phyloP scores from a whole-genome alignment of 768 basidiomycete genomes.

The Pleurotus platypus region DNA sequence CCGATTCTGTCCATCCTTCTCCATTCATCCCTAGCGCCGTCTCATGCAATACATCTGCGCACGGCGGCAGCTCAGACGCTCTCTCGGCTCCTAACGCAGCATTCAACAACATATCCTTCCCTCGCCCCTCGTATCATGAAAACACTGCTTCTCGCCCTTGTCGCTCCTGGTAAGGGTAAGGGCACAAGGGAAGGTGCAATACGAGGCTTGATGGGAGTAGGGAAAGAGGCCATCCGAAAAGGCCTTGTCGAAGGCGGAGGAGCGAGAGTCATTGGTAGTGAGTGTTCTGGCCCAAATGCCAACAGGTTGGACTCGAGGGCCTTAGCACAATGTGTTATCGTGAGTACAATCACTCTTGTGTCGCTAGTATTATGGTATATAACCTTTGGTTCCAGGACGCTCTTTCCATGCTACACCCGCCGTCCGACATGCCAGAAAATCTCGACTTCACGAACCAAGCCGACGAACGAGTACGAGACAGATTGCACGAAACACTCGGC shows the following conservation, averaged over 20 bases:
- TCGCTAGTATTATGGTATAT: too few relatives aligned
- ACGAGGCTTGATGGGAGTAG: constrained; percentile 80
- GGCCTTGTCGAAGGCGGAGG: constrained; percentile 81
- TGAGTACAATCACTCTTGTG: constrained; percentile 21
- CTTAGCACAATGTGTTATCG: constrained; percentile 62
- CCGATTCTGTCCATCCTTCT: constrained; percentile 89
- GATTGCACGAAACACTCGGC: constrained; percentile 54
- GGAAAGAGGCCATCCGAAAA: constrained; percentile 80
- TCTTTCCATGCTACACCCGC: constrained; percentile 52
- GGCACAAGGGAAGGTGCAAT: constrained; percentile 90
- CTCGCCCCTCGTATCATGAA: constrained; percentile 90
- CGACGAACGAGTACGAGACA: constrained; percentile 44
- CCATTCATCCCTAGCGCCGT: constrained; percentile 76
- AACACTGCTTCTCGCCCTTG: constrained; percentile 84
- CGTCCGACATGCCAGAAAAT: constrained; percentile 52
- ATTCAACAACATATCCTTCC: constrained; percentile 86
- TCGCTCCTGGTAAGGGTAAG: constrained; percentile 64
- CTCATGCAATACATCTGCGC: constrained; percentile 70
- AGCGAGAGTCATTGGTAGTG: constrained; percentile 68
- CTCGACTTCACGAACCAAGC: constrained; percentile 45
- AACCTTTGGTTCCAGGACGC: constrained; percentile 43
- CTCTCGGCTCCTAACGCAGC: constrained; percentile 74
- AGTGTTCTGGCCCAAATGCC: constrained; percentile 37
- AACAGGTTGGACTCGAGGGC: constrained; percentile 29
- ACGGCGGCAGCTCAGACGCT: constrained; percentile 82